Conservation (phyloP, 805 yeast genomes). For the Blastobotrys terrestris region DNA sequence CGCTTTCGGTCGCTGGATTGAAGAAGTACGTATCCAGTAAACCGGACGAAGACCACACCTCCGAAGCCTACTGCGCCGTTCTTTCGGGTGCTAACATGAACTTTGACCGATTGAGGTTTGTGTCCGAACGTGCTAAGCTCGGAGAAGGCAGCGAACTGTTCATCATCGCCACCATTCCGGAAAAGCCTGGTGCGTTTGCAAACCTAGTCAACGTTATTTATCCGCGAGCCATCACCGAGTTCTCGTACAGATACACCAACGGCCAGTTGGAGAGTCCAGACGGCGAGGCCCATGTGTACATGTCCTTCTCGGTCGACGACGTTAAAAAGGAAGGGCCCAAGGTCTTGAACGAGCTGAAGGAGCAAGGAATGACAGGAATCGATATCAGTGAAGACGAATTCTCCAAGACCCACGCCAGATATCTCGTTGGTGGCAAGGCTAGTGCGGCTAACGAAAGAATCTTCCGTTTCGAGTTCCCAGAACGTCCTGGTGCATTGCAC, state of each 20-base stretch:
- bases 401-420: slow-evolving; percentile 95
- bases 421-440: slow-evolving; percentile 89
- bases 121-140: slow-evolving; percentile 93
- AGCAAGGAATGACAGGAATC: slow-evolving; percentile 62
- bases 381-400: slow-evolving; percentile 90
- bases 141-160: slow-evolving; percentile 98
- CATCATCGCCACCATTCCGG: slow-evolving; percentile 85
- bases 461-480: slow-evolving; percentile 90
- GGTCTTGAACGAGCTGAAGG: slow-evolving; percentile 53
- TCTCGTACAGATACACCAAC: slow-evolving; percentile 69
- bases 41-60: slow-evolving; percentile 65
- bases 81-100: slow-evolving; percentile 98
- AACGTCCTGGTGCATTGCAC: slow-evolving; percentile 89
- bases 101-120: slow-evolving; percentile 92
- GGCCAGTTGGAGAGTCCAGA: slow-evolving; percentile 29
- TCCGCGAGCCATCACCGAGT: slow-evolving; percentile 91
- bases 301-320: slow-evolving; percentile 76
- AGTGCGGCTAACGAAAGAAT: slow-evolving; percentile 68
- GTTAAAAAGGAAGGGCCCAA: slow-evolving; percentile 65
- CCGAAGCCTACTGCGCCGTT: slow-evolving; percentile 72
- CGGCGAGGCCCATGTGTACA: slow-evolving; percentile 67
- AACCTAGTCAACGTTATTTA: slow-evolving; percentile 68
- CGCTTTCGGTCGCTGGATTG: slow-evolving; percentile 91
- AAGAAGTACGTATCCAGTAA: slow-evolving; percentile 61
- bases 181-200: slow-evolving; percentile 83